Base-by-base conservation (phyloP, 2,329 filamentous ascomycete genomes). In the Magnaporthiopsis rhizophila region DNA sequence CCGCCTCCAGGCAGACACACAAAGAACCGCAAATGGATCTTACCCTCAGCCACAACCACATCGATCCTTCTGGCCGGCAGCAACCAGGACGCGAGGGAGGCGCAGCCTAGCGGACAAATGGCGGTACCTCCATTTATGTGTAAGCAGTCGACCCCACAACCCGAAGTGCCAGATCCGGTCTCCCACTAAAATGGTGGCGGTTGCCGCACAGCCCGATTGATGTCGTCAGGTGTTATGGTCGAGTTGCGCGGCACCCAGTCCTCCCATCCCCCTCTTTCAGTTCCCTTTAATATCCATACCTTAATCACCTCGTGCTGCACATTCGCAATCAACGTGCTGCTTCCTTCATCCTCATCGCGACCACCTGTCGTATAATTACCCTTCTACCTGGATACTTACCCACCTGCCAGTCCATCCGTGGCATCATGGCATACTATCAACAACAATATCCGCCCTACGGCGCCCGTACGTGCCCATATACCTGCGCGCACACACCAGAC, bases 371-470 rank as follows among this genome's bases (percentile, higher is more conserved):
- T 38, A 3, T 34, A 34, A 11, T 15, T 15, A 38, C 36, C 5
- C 12, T 36, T 11, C 34, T 8, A 36, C 34, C 34, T 11, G 4
- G 5, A 3, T 59, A 58, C 56, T n/a, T 58, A 36, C 4, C 6
- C 5, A 58, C 3, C 26, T 26, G 15, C 26, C n/a, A 28, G 56
- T 9, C 34, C 8, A 36, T 24, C 26, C 36, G 60, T n/a, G 50
- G 28, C 26, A 34, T 34, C 30, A 76, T 76, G 75, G 76, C 75
- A 60, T 76, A 76, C 65, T 53, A 53, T 21, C 45, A 53, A 53
- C 69, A 65, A 63, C 72, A 69, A 45, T 75, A 76, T 50, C 72
- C 72, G 26, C 71, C 74, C 34, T 76, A 76, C 65, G 72, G 73
- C 65, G 60, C 36, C n/a, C 74, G 74, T 76, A 67, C 70, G 74